phyloP scores from a whole-genome alignment of 1,284 basidiomycete genomes.

The Schizophyllum commune region DNA sequence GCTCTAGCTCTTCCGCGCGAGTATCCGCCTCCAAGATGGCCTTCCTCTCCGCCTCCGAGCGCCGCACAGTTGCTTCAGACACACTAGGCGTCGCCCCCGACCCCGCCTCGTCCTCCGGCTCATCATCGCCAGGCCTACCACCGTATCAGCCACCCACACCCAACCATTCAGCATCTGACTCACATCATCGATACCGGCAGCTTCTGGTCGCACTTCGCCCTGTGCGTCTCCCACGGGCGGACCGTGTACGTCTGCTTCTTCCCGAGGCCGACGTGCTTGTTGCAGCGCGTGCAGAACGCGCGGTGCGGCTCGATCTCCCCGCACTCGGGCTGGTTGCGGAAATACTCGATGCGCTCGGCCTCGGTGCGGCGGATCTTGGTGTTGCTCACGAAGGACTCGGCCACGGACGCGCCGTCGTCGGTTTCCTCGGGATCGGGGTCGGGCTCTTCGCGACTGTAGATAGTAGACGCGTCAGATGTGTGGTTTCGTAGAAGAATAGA shows the following conservation, averaged over 20 bases:
- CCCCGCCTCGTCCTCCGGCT: slow-evolving; percentile 18
- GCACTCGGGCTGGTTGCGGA: slow-evolving; percentile 50
- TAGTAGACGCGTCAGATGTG: not conserved
- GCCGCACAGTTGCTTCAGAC: slow-evolving; percentile 1
- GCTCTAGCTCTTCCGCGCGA: slow-evolving; percentile 37
- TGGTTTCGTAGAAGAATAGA: not conserved
- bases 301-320: slow-evolving; percentile 44
- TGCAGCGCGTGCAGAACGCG: slow-evolving; percentile 48
- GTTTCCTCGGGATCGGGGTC: slow-evolving; percentile 22
- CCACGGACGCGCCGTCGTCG: slow-evolving; percentile 39
- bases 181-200: slow-evolving; percentile 11
- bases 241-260: slow-evolving; percentile 45
- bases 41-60: slow-evolving; percentile 39
- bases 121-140: slow-evolving; percentile 4
- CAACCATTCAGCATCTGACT: not conserved
- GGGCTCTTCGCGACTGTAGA: not conserved
- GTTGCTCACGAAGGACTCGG: slow-evolving; percentile 35
- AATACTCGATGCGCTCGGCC: slow-evolving; percentile 51
- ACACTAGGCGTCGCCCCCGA: slow-evolving; percentile 10
- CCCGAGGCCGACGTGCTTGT: slow-evolving; percentile 45
- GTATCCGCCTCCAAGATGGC: slow-evolving; percentile 45
- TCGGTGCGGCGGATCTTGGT: slow-evolving; percentile 43
- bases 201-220: slow-evolving; percentile 40
- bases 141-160: not conserved
- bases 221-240: slow-evolving; percentile 50